Evolutionary conservation across 2,329 filamentous ascomycete species (phyloP), one percentile per base, ranked within the genome.

Genomic region (Thelonectria olida): DNA sequence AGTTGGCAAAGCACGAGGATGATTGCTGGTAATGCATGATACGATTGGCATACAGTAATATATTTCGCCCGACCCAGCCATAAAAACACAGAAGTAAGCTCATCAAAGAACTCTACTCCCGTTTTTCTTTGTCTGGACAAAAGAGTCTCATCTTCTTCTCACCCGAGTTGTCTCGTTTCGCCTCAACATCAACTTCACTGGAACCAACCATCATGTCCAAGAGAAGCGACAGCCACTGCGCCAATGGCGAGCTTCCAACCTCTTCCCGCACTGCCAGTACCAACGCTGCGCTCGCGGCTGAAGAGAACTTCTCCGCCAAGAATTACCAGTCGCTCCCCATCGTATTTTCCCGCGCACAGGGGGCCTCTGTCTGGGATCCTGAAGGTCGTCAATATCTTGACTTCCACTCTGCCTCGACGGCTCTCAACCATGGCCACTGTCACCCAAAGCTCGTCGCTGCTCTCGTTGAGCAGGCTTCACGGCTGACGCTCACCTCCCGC

Each of bases 341-440:
- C 25, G 47, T 49, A 31, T 49, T 49, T 49, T 4, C 47, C 31
- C 47, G 47, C 47, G 47, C 47, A 8, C n/a, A 49, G 47, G 47
- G 47, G 5, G 27, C 31, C 23, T 34, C 25, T 19, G 47, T 49
- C 27, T 49, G 47, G 47, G 47, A 49, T 22, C 47, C 47, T 34
- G 47, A 49, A 36, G 47, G 47, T 17, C 47, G 47, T 19, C 25
- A 36, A 8, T 49, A 49, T 49, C 47, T 49, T 27, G 47, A 49
- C 27, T 49, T 49, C 31, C 47, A 34, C 10, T 49, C 47, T 34
- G 47, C 47, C 27, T 49, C 25, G 6, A 49, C 27, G 15, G 27
- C 47, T 19, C 27, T 49, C 47, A 49, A 49, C 25, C 47, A 49
- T 19, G 47, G 47, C 13, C 47, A 49, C 27, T 49, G 15, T 10